These are phyloP conservation scores for Phytopythium kandeliae DNA, from an alignment of 352 stramenopile genomes.

Conservation along the genomic window DNA sequence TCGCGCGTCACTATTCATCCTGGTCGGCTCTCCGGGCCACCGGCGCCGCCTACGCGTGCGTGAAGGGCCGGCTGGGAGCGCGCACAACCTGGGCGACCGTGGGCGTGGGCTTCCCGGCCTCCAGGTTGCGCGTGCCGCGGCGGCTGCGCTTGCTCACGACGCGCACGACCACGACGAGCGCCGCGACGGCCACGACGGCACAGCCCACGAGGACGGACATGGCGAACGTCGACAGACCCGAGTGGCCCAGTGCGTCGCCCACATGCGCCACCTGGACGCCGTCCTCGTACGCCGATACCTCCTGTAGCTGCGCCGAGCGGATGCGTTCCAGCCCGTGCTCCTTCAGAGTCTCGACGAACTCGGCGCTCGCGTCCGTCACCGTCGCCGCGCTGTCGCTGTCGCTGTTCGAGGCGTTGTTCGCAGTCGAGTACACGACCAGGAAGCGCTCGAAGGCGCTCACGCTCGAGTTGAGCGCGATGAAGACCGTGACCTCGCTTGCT, in stretches of 20 bases:
- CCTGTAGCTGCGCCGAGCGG: slow-evolving; percentile 25
- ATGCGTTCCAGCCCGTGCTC: slow-evolving; percentile 27
- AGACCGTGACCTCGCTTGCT: slow-evolving; percentile 23
- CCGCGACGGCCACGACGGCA: slow-evolving; percentile 20
- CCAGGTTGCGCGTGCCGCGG: slow-evolving; percentile 15
- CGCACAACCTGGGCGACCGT: slow-evolving; percentile 16
- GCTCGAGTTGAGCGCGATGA: slow-evolving; percentile 31
- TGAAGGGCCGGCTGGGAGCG: slow-evolving; percentile 25
- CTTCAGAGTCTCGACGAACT: slow-evolving; percentile 22
- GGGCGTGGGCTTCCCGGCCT: slow-evolving; percentile 6
- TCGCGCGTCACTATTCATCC: too few species aligned
- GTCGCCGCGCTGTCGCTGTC: slow-evolving; percentile 9
- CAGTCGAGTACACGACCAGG: slow-evolving; percentile 22
- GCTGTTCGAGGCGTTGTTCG: not conserved
- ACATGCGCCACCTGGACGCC: slow-evolving; percentile 30
- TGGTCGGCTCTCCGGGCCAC: too few species aligned
- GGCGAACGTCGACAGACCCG: slow-evolving; percentile 16
- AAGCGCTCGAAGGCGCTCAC: slow-evolving; percentile 33
- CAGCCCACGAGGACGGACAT: slow-evolving; percentile 21
- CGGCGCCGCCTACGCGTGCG: slow-evolving; percentile 16
- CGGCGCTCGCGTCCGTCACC: slow-evolving; percentile 4
- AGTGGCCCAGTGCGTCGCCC: slow-evolving; percentile 13
- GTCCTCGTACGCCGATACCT: slow-evolving; percentile 28
- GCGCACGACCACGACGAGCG: slow-evolving; percentile 24
- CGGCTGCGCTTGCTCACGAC: slow-evolving; percentile 19